Base-by-base conservation (phyloP, 2,329 filamentous ascomycete species). In the Didymella pomorum region DNA sequence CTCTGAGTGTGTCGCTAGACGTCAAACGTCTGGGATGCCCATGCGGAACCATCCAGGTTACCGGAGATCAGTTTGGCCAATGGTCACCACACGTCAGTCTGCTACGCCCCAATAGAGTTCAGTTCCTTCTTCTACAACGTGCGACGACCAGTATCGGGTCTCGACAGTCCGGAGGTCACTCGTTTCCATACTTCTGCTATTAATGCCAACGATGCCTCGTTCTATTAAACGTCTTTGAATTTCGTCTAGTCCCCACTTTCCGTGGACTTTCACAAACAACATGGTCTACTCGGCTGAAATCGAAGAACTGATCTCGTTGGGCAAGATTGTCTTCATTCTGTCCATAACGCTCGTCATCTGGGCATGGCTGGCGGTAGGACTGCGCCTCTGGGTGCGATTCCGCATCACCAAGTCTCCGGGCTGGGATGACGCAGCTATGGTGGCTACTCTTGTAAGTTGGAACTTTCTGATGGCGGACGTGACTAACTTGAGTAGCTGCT, bases 371-470 rank as follows among this genome's bases (percentile, higher is more conserved):
- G 66, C 72, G 6, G 72, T 76, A n/a, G 53, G 52, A 21, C 56
- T 75, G 14, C 69, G 73, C 26, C 52, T 76, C 57, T 76, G 71
- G 71, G 73, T 74, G 18, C 64, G 73, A 25, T 60, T 68, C 35
- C 65, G 67, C 20, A 73, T 75, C 31, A 75, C 73, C 18, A 75
- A 69, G 52, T 68, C 67, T 45, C 67, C 71, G 41, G 73, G 73
- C 20, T 74, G 71, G 71, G 73, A 76, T 53, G 73, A 76, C 63
- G 66, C 62, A 4, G 65, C 66, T 4, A 75, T 76, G 65, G 54
- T 72, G 8, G 58, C 69, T 23, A 70, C 72, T 21, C 45, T 75
- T 57, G 66, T 72, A 58, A 31, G 67, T 58, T 11, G 20, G 29
- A 8, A 18, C 3, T 11, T 26, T 16, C 26, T 6, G 16, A 10